phyloP scores from a whole-genome alignment of 176 grass and related monocot genomes.

The Panicum miliaceum region DNA sequence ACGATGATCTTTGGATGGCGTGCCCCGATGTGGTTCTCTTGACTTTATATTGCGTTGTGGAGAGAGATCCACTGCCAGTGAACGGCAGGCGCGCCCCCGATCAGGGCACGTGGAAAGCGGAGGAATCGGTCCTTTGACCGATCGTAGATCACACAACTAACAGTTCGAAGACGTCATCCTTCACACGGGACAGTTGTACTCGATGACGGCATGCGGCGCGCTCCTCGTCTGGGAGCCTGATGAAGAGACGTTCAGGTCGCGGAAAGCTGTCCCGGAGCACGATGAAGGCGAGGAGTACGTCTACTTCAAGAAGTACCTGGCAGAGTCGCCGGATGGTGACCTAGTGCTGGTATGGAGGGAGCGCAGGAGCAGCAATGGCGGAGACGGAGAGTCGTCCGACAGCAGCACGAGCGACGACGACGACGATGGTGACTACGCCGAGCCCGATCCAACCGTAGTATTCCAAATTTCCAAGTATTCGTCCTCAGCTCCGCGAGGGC shows the following conservation, averaged over 20 bases:
- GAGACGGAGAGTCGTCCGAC: background rate
- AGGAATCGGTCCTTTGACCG: no score
- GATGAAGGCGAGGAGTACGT: background rate
- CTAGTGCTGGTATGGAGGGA: slow-evolving; percentile 14
- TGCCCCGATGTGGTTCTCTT: no score
- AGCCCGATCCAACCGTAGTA: background rate
- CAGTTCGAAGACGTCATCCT: background rate
- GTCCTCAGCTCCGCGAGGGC: background rate
- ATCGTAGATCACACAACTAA: no score
- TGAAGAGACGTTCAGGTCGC: background rate
- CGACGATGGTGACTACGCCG: no score
- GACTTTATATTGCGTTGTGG: no score
- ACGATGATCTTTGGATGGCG: no score
- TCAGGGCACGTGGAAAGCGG: no score
- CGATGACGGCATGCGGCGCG: background rate
- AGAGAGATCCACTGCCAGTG: no score
- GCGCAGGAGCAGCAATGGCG: no score
- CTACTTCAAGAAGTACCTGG: background rate
- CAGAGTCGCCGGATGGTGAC: background rate
- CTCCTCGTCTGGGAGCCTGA: background rate
- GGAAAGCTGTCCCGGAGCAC: background rate
- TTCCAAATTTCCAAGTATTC: slow-evolving; percentile 21
- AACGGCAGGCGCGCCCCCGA: no score
- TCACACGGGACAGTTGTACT: background rate
- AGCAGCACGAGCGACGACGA: background rate